A percentile compares a stretch with the other conserved stretches of the same genome.
Conservation (phyloP, 345 rosid genomes). For the Eucalyptus melliodora region DNA sequence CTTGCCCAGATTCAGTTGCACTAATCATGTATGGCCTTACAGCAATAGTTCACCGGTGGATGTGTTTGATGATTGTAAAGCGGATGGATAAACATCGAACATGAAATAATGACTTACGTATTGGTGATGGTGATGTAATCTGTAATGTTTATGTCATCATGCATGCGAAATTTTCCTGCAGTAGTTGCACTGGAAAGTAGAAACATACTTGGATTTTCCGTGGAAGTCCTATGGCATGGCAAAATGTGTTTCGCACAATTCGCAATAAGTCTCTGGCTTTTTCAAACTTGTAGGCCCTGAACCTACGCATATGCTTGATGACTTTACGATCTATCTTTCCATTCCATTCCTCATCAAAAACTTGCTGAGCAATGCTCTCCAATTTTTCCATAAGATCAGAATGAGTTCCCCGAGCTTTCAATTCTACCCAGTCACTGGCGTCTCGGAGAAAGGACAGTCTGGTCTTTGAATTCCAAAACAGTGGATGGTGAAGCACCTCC, state of each 20-base stretch:
- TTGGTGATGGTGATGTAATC: neutral
- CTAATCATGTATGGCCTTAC: neutral
- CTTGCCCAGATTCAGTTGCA: neutral
- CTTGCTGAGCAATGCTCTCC: constrained; percentile 47
- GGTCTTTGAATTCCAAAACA: neutral
- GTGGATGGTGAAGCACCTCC: neutral
- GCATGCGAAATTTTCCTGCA: neutral
- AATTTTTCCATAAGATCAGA: constrained; percentile 51
- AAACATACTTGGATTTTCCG: constrained; percentile 47
- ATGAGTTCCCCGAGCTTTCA: neutral
- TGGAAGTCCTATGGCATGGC: constrained; percentile 86
- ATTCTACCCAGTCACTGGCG: neutral
- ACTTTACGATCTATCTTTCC: constrained; percentile 65
- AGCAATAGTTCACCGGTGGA: neutral
- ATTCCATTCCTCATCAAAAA: constrained; percentile 80
- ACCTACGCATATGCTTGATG: constrained; percentile 51
- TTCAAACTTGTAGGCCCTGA: constrained; percentile 67
- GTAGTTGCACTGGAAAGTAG: neutral
- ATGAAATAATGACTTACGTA: neutral
- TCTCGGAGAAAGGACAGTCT: neutral
- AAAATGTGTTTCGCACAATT: constrained; percentile 71
- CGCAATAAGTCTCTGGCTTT: constrained; percentile 75
- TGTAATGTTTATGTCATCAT: neutral
- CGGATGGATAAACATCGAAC: neutral
- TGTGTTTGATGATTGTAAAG: neutral